phyloP scores from a whole-genome alignment of 2,329 filamentous ascomycete genomes.

The Pestalotiopsis sp. region DNA sequence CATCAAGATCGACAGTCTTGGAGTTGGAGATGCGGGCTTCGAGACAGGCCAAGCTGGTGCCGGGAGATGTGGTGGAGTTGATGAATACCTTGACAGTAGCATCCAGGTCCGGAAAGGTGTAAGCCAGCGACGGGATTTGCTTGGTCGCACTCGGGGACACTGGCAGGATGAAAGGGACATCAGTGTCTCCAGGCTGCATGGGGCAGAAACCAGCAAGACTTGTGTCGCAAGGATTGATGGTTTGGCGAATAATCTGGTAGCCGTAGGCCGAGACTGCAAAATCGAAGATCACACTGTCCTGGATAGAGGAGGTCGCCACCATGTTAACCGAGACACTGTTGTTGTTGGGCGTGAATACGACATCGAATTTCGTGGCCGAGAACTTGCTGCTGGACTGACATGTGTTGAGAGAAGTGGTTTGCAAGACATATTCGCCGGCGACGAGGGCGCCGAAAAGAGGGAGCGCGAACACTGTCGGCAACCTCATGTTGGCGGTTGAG shows the following conservation, averaged over 20 bases:
- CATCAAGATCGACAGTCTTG: constrained; percentile 86
- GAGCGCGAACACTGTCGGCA: background rate
- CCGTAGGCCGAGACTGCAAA: constrained; percentile 75
- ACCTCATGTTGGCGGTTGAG: constrained; percentile 9
- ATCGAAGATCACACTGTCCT: constrained; percentile 73
- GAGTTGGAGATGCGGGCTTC: constrained; percentile 88
- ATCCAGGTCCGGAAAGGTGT: constrained; percentile 88
- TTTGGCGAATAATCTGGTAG: constrained; percentile 62
- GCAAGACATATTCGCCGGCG: constrained; percentile 22
- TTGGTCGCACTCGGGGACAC: constrained; percentile 57
- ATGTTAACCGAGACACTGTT: constrained; percentile 67
- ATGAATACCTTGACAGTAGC: constrained; percentile 82
- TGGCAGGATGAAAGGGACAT: constrained; percentile 62
- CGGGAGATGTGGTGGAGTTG: constrained; percentile 62
- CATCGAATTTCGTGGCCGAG: constrained; percentile 78
- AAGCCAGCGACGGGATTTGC: constrained; percentile 80
- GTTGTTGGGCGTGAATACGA: constrained; percentile 70
- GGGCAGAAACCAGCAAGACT: constrained; percentile 74
- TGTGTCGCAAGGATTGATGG: constrained; percentile 69
- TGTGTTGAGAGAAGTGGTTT: constrained; percentile 66
- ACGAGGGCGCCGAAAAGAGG: constrained; percentile 1
- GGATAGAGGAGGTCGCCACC: constrained; percentile 72
- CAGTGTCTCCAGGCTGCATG: constrained; percentile 48
- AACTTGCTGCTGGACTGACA: constrained; percentile 79
- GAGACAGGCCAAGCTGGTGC: constrained; percentile 76